A percentile compares a stretch with the other conserved stretches of the same genome.
Evolutionary conservation across 176 grass and related monocot genomes (phyloP).

Genomic region (Saccharum officinarum): DNA sequence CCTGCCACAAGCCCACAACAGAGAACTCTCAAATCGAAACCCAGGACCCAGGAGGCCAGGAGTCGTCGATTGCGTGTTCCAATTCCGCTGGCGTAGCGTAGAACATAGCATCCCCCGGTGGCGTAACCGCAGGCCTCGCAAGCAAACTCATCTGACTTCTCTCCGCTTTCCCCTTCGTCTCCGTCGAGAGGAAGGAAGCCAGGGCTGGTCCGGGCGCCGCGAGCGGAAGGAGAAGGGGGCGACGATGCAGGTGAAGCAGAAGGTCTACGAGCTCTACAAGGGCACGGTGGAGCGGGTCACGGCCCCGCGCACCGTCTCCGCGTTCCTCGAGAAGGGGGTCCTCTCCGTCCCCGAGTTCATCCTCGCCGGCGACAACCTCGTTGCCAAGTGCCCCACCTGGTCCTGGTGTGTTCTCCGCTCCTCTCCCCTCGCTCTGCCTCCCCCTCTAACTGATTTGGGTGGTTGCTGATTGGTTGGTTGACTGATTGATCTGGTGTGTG

Average conservation of each 20-base stretch:
- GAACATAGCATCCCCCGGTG: not conserved
- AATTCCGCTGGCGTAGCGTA: conserved; percentile 27
- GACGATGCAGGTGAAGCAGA: conserved; percentile 79
- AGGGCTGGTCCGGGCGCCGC: not conserved
- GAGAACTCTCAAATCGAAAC: not conserved
- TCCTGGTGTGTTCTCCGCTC: conserved; percentile 64
- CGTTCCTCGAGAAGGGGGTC: conserved; percentile 96
- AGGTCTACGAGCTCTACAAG: conserved; percentile 78
- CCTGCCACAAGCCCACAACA: not conserved
- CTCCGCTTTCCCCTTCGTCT: conserved; percentile 13
- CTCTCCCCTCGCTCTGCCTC: not conserved
- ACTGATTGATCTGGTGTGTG: conserved; percentile 40
- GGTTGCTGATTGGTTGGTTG: not conserved
- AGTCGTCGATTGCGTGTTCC: not conserved
- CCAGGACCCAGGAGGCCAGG: too few species aligned
- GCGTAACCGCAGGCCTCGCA: conserved; percentile 23
- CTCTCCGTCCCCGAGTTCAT: conserved; percentile 92
- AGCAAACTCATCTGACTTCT: not conserved
- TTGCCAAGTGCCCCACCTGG: conserved; percentile 97
- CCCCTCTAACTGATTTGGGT: not conserved
- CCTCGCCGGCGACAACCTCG: conserved; percentile 95
- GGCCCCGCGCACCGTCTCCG: conserved; percentile 72
- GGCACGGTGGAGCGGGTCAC: conserved; percentile 83
- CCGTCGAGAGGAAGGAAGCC: not conserved
- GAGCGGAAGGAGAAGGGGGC: not conserved